Conservation (phyloP, 2,329 filamentous ascomycete genomes). For the Thermothelomyces thermophilus region DNA sequence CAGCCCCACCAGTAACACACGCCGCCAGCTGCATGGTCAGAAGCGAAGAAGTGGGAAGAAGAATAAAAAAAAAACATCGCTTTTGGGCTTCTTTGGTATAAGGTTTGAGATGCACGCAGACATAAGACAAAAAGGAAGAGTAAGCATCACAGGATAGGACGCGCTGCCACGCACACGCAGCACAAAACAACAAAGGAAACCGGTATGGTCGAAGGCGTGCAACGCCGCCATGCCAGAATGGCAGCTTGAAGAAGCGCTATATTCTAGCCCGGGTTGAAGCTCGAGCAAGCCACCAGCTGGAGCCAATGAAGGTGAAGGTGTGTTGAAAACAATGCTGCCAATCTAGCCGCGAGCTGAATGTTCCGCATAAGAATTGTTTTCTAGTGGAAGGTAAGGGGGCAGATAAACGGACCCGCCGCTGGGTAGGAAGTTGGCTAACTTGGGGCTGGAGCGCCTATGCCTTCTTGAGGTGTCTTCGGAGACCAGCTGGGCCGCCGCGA, state of each 20-base stretch:
- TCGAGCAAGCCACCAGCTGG: no score
- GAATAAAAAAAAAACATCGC: background rate
- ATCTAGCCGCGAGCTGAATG: background rate
- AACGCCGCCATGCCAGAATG: background rate
- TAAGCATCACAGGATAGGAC: background rate
- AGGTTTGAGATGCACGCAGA: background rate
- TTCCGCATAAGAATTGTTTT: background rate
- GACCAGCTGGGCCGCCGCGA: no score
- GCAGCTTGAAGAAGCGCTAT: no score
- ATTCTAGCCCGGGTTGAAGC: no score
- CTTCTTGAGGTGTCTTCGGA: no score
- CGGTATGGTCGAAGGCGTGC: background rate
- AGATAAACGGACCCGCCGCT: no score
- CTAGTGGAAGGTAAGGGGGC: background rate
- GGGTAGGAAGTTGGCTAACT: no score
- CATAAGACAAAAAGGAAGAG: background rate
- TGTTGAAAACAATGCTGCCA: background rate
- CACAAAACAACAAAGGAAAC: background rate
- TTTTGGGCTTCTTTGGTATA: conserved; percentile 2
- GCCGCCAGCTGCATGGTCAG: background rate
- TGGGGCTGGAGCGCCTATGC: no score
- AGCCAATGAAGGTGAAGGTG: no score
- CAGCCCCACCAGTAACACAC: background rate
- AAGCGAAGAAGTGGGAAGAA: background rate
- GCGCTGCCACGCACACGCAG: background rate